phyloP scores from a whole-genome alignment of 345 rosid species.

The Stellera chamaejasme region DNA sequence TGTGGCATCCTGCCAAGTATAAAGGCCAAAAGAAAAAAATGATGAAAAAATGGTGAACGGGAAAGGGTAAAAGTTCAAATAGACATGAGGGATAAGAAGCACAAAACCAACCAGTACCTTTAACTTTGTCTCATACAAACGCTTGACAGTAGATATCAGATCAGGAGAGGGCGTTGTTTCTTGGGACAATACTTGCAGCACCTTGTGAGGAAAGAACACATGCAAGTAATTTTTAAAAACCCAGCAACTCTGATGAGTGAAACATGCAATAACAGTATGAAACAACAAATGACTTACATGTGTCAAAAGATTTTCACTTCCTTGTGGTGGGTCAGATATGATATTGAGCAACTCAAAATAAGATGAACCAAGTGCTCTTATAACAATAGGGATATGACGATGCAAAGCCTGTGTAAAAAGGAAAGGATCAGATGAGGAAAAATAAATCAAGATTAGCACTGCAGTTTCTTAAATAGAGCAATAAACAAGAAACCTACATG shows the following conservation, averaged over 20 bases:
- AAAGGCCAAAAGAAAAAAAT: too few relatives aligned
- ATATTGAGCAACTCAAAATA: conserved; percentile 61
- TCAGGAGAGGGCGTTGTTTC: conserved; percentile 66
- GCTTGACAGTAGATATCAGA: conserved; percentile 82
- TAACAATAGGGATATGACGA: conserved; percentile 79
- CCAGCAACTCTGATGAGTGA: conserved; percentile 10
- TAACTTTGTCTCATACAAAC: conserved; percentile 84
- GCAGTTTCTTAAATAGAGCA: too few relatives aligned
- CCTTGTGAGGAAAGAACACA: conserved; percentile 35
- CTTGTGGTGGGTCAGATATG: conserved; percentile 93
- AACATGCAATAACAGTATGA: conserved; percentile 6
- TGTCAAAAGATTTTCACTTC: conserved; percentile 93
- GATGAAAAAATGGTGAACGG: too few relatives aligned
- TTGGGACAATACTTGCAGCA: conserved; percentile 88
- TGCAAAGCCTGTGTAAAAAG: conserved; percentile 63
- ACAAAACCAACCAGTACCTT: conserved; percentile 41
- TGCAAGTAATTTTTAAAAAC: conserved; percentile 12
- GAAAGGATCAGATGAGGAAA: conserved; percentile 2
- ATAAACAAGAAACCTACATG: too few relatives aligned
- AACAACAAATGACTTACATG: conserved; percentile 36
- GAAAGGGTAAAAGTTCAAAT: not conserved
- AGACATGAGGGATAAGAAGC: not conserved
- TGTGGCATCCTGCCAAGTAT: conserved; percentile 72
- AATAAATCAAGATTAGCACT: not conserved
- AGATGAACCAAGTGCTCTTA: conserved; percentile 85